Conservation (phyloP, 176 grass and related monocot genomes). For the Oryza longistaminata region DNA sequence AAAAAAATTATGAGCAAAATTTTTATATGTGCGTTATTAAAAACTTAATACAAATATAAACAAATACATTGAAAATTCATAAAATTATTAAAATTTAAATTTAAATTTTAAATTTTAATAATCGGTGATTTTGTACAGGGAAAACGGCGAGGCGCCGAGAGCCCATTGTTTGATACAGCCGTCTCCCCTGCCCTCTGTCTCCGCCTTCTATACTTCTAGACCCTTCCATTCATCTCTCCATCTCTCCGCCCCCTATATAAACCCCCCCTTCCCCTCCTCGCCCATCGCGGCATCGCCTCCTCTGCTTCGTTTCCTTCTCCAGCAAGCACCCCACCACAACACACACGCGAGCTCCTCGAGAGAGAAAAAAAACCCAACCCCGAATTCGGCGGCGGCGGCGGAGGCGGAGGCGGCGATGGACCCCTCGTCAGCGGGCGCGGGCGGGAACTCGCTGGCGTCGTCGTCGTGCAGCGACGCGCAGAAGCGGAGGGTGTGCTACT, state of each 20-base stretch:
- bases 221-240: neutral
- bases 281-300: neutral
- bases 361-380: neutral
- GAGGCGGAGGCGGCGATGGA: constrained; percentile 40
- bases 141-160: too few relatives aligned
- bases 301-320: neutral
- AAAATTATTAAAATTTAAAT: too few relatives aligned
- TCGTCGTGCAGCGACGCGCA: constrained; percentile 48
- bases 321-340: neutral
- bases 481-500: constrained; percentile 97
- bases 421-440: constrained; percentile 36
- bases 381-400: neutral
- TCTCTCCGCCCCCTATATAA: neutral
- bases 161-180: neutral
- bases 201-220: too few relatives aligned
- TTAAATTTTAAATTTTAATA: too few relatives aligned
- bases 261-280: neutral
- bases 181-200: too few relatives aligned
- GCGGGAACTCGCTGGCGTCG: constrained; percentile 75
- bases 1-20: too few relatives aligned
- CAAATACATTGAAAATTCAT: too few relatives aligned
- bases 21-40: too few relatives aligned
- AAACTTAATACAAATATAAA: too few relatives aligned
- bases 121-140: too few relatives aligned
- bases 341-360: neutral